Evolutionary conservation across 768 basidiomycete species (phyloP).

Genomic region (Polyporus arcularius): DNA sequence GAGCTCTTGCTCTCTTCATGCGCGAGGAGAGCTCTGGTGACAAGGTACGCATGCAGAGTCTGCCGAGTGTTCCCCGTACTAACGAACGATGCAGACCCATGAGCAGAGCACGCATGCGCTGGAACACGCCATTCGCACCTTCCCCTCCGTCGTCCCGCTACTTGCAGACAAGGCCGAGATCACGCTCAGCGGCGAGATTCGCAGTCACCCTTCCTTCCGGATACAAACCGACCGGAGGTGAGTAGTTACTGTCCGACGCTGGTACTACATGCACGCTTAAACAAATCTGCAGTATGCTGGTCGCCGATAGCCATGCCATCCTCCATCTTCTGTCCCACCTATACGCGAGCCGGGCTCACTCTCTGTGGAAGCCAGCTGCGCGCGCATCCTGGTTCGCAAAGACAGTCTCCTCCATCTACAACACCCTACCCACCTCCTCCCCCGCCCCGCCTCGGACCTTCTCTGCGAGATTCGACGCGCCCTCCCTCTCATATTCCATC

Average conservation of each 20-base stretch:
- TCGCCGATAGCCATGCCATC: constrained; percentile 41
- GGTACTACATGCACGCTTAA: background rate
- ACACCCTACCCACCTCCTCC: constrained; percentile 31
- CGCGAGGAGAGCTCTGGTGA: constrained; percentile 46
- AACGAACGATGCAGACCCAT: constrained; percentile 27
- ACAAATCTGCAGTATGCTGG: constrained; percentile 14
- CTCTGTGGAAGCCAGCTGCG: constrained; percentile 79
- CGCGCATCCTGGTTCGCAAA: constrained; percentile 67
- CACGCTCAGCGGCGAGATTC: constrained; percentile 54
- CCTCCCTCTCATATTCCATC: constrained; percentile 49
- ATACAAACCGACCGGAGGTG: constrained; percentile 70
- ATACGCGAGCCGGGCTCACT: constrained; percentile 75
- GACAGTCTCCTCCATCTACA: constrained; percentile 50
- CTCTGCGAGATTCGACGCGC: constrained; percentile 40
- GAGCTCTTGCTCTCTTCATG: constrained; percentile 63
- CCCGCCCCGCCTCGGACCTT: constrained; percentile 37
- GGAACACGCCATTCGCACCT: constrained; percentile 69
- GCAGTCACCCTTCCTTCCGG: constrained; percentile 63
- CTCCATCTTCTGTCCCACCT: constrained; percentile 86
- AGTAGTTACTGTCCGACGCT: constrained; percentile 21
- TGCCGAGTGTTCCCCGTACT: background rate
- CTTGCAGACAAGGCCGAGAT: constrained; percentile 87
- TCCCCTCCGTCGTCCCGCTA: constrained; percentile 80
- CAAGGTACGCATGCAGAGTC: background rate
- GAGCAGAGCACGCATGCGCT: constrained; percentile 67